Conservation (phyloP, 225 moss, liverwort and hornwort genomes). For the Polytrichum formosum region DNA sequence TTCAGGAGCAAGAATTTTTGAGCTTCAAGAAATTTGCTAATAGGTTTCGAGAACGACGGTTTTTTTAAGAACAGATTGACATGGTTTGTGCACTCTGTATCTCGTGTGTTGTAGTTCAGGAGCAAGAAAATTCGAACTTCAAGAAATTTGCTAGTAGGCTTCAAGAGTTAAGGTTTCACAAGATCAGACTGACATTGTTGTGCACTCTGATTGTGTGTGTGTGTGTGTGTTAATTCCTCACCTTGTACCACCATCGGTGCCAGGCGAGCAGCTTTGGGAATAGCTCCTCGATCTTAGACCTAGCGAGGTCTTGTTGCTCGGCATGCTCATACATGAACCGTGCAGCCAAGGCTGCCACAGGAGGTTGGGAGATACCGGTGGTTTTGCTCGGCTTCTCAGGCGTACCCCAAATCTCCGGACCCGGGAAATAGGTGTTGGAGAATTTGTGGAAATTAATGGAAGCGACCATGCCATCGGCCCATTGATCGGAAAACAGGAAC, state of each 20-base stretch:
- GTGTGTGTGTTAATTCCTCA: slow-evolving; percentile 1
- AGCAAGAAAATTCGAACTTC: not conserved
- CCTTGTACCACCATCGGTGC: slow-evolving; percentile 54
- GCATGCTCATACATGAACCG: slow-evolving; percentile 41
- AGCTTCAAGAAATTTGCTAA: no score
- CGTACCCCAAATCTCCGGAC: slow-evolving; percentile 46
- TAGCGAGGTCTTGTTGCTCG: slow-evolving; percentile 18
- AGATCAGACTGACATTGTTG: no score
- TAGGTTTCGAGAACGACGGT: no score
- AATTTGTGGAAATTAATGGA: slow-evolving; percentile 44
- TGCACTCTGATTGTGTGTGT: no score
- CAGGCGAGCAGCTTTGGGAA: slow-evolving; percentile 43
- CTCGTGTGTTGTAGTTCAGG: not conserved
- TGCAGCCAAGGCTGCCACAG: slow-evolving; percentile 38
- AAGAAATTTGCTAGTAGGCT: no score
- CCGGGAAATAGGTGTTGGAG: slow-evolving; percentile 44
- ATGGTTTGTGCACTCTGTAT: no score
- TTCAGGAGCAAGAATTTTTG: not conserved
- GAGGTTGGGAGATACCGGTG: slow-evolving; percentile 43
- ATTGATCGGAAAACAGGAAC: slow-evolving; percentile 37
- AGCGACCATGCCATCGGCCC: slow-evolving; percentile 47
- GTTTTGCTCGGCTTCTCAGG: slow-evolving; percentile 34
- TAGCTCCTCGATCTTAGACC: slow-evolving; percentile 20
- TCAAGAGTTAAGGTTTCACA: no score
- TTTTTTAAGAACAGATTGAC: no score